Base-by-base conservation (phyloP, 305 asterid genomes). In the Fraxinus latifolia region DNA sequence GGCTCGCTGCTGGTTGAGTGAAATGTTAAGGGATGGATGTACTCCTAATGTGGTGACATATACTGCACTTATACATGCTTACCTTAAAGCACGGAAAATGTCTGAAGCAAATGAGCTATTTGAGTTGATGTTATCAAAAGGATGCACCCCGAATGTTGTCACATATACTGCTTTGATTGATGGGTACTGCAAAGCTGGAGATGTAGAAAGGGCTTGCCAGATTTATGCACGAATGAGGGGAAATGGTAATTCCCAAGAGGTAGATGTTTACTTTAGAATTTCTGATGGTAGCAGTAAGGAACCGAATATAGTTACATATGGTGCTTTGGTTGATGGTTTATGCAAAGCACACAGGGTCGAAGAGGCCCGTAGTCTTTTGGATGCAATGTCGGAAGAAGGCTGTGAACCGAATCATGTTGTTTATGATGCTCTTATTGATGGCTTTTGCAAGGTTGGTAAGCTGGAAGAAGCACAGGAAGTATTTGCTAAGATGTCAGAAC, bases 381-480 rank as follows among this genome's bases (percentile, higher is more conserved):
- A 93, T 81, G 92, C 90, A 67, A 95, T 95, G 97, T 80, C 53
- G 44, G 80, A 70, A 11, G 91, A 86, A 82, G 97, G 97, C 42
- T 90, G 91, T 78, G 92, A 86, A 83, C 97, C 99, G 29, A 94
- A 95, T 87, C 91, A 92, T 81, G 84, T 90, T 67, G 93, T 95
- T 55, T 94, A 89, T 88, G 96, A 92, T 82, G 97, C 99, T 81
- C 94, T 95, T 42, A 92, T 95, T 76, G 98, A 95, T 79, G 99
- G 99, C 68, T 90, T 92, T 82, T 94, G 99, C 91, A 95, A 95
- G 89, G 92, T 87, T 65, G 99, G 96, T 62, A 93, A 93, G 86
- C 91, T 94, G 72, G 97, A 94, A 76, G 99, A 95, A 87, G 98
- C 99, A 55, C 98, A 94, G 58, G 93, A 91, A 87, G 87, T 95